Conservation (phyloP, 768 basidiomycete genomes). For the Candolleomyces efflorescens region DNA sequence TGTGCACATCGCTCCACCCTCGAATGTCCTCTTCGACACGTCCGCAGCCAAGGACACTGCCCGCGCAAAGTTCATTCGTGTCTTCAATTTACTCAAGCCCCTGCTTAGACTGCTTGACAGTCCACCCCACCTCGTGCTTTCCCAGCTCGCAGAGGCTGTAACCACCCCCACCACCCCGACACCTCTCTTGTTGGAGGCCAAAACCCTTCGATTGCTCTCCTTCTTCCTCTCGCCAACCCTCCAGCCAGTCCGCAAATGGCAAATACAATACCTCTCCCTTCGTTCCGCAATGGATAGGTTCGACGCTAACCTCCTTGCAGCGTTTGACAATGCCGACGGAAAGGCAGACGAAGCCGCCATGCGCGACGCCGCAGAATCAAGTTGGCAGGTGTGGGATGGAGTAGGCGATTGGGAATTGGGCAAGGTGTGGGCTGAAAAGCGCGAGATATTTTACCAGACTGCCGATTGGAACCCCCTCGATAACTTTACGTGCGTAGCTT, state of each 20-base stretch:
- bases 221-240: constrained; percentile 68
- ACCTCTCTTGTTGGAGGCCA: constrained; percentile 42
- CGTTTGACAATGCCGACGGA: constrained; percentile 85
- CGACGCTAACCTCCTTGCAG: constrained; percentile 78
- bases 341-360: constrained; percentile 69
- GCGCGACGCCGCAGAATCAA: constrained; percentile 75
- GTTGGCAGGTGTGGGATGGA: constrained; percentile 78
- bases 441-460: constrained; percentile 89
- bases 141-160: constrained; percentile 44
- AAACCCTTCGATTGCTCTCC: constrained; percentile 66
- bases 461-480: constrained; percentile 75
- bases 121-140: constrained; percentile 64
- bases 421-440: constrained; percentile 92
- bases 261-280: constrained; percentile 56
- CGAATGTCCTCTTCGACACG: constrained; percentile 14
- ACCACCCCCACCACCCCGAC: constrained; percentile 36
- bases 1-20: constrained; percentile 7
- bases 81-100: constrained; percentile 59
- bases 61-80: constrained; percentile 60
- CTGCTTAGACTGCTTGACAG: constrained; percentile 54
- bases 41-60: constrained; percentile 31
- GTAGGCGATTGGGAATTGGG: constrained; percentile 84
- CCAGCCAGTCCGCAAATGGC: constrained; percentile 70
- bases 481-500: constrained; percentile 68
- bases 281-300: constrained; percentile 83